Conservation (phyloP, 2,329 filamentous ascomycete genomes). For the Scedosporium apiospermum region DNA sequence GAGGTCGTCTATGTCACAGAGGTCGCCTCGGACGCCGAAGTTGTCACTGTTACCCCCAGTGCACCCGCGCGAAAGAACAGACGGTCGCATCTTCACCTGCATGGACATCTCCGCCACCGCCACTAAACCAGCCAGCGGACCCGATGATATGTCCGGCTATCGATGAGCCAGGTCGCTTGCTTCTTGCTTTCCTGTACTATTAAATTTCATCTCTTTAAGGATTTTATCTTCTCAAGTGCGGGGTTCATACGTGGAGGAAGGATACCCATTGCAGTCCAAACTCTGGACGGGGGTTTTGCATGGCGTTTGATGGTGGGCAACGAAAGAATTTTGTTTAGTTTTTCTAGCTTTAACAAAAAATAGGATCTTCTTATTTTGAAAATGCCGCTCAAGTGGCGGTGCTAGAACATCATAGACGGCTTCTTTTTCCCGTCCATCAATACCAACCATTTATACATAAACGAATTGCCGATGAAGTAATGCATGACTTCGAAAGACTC, state of each 20-base stretch:
- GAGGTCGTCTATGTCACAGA: conserved; percentile 43
- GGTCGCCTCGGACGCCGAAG: conserved; percentile 22
- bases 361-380: neutral
- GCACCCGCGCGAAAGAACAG: conserved; percentile 17
- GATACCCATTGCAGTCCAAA: neutral
- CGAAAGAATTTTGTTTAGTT: neutral
- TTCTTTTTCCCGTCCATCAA: neutral
- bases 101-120: conserved; percentile 10
- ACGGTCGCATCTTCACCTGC: conserved; percentile 30
- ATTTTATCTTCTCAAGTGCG: neutral
- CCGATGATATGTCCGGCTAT: neutral
- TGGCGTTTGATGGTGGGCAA: neutral
- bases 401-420: neutral
- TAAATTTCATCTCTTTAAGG: neutral
- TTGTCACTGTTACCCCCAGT: conserved; percentile 29
- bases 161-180: neutral
- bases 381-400: neutral
- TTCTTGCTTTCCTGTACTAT: neutral
- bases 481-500: neutral
- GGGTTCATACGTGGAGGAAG: neutral
- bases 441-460: neutral
- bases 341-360: neutral
- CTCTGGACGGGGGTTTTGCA: neutral
- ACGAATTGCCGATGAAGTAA: neutral
- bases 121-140: neutral